Percentiles rank a stretch among this genome's conserved stretches.
phyloP scores from a whole-genome alignment of 805 yeast genomes.

The Ogataea henricii region DNA sequence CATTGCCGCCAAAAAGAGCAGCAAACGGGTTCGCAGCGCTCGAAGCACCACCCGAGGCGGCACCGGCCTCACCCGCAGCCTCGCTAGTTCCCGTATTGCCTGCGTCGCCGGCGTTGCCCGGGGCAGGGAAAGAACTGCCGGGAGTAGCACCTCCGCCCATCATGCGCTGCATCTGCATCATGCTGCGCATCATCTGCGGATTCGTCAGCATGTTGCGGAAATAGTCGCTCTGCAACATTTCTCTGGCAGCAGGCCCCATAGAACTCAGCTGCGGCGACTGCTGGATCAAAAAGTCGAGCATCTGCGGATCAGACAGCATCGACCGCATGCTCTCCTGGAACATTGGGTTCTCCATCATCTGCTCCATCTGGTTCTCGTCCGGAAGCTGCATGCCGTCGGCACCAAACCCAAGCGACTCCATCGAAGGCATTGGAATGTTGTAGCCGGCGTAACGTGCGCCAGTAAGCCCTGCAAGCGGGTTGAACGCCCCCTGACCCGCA shows the following conservation, averaged over 20 bases:
- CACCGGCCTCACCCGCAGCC: slow-evolving; percentile 23
- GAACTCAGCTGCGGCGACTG: slow-evolving; percentile 82
- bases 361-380: slow-evolving; percentile 70
- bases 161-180: slow-evolving; percentile 72
- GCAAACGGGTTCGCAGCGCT: slow-evolving; percentile 48
- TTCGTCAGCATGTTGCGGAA: slow-evolving; percentile 79
- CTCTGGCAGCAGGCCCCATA: slow-evolving; percentile 88
- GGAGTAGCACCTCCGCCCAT: slow-evolving; percentile 39
- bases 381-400: slow-evolving; percentile 90
- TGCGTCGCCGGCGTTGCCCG: slow-evolving; percentile 38
- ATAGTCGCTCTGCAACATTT: slow-evolving; percentile 80
- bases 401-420: slow-evolving; percentile 64
- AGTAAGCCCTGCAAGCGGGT: slow-evolving; percentile 89
- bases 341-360: slow-evolving; percentile 79
- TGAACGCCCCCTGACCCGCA: slow-evolving; percentile 85
- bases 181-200: slow-evolving; percentile 81
- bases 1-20: slow-evolving; percentile 33
- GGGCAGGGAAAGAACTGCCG: slow-evolving; percentile 47
- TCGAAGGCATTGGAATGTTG: slow-evolving; percentile 76
- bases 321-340: slow-evolving; percentile 81
- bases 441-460: slow-evolving; percentile 96
- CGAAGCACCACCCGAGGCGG: slow-evolving; percentile 20
- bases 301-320: slow-evolving; percentile 83
- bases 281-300: slow-evolving; percentile 78
- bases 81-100: slow-evolving; percentile 22